Percentiles rank a stretch among this genome's conserved stretches.
phyloP scores from a whole-genome alignment of 306 rosid genomes.

The Citrullus amarus region DNA sequence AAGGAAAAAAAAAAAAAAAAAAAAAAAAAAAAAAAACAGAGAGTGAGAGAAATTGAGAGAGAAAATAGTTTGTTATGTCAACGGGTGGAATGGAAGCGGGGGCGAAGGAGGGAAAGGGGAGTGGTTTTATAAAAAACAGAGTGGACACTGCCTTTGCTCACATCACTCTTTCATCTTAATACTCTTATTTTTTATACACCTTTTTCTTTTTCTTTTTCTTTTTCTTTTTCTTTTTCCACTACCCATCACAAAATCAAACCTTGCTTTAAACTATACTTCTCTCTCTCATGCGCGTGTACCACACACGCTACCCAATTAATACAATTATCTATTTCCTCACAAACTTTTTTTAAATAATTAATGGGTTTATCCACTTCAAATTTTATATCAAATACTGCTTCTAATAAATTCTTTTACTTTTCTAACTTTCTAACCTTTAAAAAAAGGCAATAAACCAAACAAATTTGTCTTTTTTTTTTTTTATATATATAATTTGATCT shows the following conservation, averaged over 20 bases:
- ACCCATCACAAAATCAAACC: neutral
- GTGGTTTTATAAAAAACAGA: constrained; percentile 18
- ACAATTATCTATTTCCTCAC: no score
- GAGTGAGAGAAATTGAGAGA: neutral
- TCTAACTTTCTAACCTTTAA: no score
- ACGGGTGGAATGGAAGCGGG: constrained; percentile 10
- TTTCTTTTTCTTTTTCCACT: neutral
- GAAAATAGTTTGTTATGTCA: constrained; percentile 20
- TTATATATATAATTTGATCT: no score
- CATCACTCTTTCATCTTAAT: constrained; percentile 21
- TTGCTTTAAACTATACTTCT: neutral
- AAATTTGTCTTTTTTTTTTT: no score
- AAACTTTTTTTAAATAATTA: no score
- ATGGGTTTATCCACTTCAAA: no score
- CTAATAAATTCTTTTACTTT: no score
- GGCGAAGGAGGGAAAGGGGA: neutral
- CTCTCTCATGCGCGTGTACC: neutral
- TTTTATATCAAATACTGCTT: no score
- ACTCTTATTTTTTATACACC: neutral
- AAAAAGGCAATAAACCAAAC: no score
- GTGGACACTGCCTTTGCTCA: constrained; percentile 24
- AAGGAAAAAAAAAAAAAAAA: neutral
- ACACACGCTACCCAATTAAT: neutral
- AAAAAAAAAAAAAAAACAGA: no score
- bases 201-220: neutral